phyloP scores from a whole-genome alignment of 2,329 filamentous ascomycete genomes.

The Graphiopsis chlorocephala region DNA sequence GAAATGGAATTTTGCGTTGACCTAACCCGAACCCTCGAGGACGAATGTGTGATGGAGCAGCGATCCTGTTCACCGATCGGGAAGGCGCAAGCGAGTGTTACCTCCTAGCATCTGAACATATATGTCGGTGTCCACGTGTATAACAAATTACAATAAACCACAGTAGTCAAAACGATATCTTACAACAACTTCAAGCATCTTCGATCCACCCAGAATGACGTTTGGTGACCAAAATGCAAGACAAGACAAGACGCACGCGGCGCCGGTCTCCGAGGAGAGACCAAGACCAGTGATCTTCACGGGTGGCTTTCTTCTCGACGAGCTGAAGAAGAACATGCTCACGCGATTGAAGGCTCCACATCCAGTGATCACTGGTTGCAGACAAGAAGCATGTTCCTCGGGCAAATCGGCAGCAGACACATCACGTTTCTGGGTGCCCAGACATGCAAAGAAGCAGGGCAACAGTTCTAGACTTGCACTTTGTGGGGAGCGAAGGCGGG shows the following conservation, averaged over 20 bases:
- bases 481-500: conserved; percentile 10
- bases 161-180: not conserved
- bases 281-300: not conserved
- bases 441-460: conserved; percentile 5
- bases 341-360: not conserved
- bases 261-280: not conserved
- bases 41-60: not conserved
- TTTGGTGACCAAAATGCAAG: too few relatives aligned
- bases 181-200: not conserved
- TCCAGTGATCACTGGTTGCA: not conserved
- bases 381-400: not conserved
- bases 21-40: not conserved
- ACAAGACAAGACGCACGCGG: too few relatives aligned
- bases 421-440: not conserved
- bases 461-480: not conserved
- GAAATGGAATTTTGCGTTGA: not conserved
- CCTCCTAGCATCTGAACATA: not conserved
- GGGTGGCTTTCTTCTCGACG: not conserved
- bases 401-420: not conserved
- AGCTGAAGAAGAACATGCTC: not conserved
- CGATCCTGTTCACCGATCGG: not conserved
- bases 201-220: not conserved
- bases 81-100: not conserved
- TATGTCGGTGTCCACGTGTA: not conserved
- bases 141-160: not conserved